Conservation (phyloP, 1,139 yeast genomes). For the Saccharomycopsis phalli region DNA sequence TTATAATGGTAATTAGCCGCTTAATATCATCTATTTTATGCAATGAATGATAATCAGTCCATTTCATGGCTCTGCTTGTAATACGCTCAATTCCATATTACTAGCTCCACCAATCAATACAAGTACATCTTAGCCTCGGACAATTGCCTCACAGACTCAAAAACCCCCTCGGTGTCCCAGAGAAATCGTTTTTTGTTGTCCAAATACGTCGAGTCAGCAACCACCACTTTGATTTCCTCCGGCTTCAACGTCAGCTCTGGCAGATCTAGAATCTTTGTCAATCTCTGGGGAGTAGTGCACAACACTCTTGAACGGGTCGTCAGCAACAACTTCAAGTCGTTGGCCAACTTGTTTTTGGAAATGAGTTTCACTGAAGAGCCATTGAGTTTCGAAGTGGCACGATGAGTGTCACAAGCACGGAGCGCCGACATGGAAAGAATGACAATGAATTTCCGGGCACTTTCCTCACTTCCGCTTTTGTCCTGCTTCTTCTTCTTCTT, state of each 20-base stretch:
- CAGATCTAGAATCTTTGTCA: constrained; percentile 42
- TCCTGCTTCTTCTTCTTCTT: constrained; percentile 23
- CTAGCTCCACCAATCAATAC: constrained; percentile 27
- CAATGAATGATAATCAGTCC: neutral
- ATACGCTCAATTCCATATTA: neutral
- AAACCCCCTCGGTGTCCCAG: constrained; percentile 42
- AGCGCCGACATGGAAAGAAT: constrained; percentile 61
- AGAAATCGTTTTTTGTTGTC: constrained; percentile 56
- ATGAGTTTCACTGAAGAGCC: constrained; percentile 59
- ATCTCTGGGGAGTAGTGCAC: constrained; percentile 60
- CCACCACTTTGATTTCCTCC: constrained; percentile 37
- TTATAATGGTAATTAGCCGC: too few species aligned
- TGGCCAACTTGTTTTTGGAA: constrained; percentile 53
- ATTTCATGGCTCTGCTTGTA: neutral
- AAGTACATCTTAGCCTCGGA: constrained; percentile 39
- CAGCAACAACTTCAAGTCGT: constrained; percentile 45
- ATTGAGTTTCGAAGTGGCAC: constrained; percentile 44
- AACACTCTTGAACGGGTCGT: constrained; percentile 43
- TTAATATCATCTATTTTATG: too few species aligned
- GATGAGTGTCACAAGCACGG: constrained; percentile 63
- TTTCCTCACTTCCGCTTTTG: constrained; percentile 19
- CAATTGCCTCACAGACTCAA: constrained; percentile 38
- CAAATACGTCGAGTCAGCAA: constrained; percentile 52
- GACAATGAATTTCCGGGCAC: constrained; percentile 41
- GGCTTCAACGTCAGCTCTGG: constrained; percentile 31